Evolutionary conservation across 2,329 filamentous ascomycete genomes (phyloP).

Genomic region (Herpomyces periplanetae): DNA sequence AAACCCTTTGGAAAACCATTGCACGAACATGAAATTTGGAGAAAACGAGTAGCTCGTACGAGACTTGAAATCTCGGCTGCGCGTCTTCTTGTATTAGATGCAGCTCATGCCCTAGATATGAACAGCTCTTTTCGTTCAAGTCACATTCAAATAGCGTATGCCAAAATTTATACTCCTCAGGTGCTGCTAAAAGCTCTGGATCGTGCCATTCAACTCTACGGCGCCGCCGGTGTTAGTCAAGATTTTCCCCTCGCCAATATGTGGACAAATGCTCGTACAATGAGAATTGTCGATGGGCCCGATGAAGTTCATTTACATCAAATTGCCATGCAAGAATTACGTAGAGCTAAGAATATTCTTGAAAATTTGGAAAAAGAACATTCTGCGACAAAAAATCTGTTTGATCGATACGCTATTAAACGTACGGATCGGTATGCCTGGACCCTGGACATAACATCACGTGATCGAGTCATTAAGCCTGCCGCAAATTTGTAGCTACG

Average conservation of each 20-base stretch:
- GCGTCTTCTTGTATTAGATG: slow-evolving; percentile 61
- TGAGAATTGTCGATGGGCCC: slow-evolving; percentile 61
- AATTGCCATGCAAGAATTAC: slow-evolving; percentile 41
- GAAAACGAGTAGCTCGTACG: slow-evolving; percentile 72
- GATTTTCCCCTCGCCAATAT: slow-evolving; percentile 50
- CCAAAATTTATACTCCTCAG: slow-evolving; percentile 60
- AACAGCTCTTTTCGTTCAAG: slow-evolving; percentile 57
- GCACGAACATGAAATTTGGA: slow-evolving; percentile 58
- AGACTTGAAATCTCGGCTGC: slow-evolving; percentile 78
- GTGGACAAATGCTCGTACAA: slow-evolving; percentile 38
- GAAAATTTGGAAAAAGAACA: slow-evolving; percentile 22
- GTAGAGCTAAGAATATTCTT: slow-evolving; percentile 17
- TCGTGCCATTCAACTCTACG: slow-evolving; percentile 66
- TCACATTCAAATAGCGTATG: slow-evolving; percentile 68
- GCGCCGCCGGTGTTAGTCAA: slow-evolving; percentile 60
- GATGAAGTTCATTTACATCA: slow-evolving; percentile 77
- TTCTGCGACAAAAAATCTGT: slow-evolving; percentile 20
- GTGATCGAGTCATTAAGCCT: too few relatives aligned
- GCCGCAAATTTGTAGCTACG: too few relatives aligned
- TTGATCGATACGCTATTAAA: slow-evolving; percentile 16
- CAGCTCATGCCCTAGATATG: slow-evolving; percentile 72
- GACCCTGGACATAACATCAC: too few relatives aligned
- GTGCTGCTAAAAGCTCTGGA: slow-evolving; percentile 60
- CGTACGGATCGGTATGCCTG: slow-evolving; percentile 8
- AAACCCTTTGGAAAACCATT: slow-evolving; percentile 64